Evolutionary conservation across 2,329 filamentous ascomycete species (phyloP).

Genomic region (Cadophora sp.): DNA sequence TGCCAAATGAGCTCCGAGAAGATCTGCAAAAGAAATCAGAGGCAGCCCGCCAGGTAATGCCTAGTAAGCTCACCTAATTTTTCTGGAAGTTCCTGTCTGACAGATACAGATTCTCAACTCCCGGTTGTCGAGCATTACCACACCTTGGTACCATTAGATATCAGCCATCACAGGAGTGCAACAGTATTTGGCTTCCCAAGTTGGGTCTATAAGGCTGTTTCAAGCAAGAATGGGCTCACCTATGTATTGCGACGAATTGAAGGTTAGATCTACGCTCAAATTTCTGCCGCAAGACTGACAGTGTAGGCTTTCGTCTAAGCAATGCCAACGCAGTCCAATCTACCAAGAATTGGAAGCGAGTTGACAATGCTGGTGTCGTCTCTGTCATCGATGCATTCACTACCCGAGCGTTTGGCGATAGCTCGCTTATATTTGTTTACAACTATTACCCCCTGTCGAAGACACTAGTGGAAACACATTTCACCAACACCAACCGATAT

Average conservation of each 20-base stretch:
- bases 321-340: slow-evolving; percentile 88
- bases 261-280: slow-evolving; percentile 52
- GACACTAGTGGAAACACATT: slow-evolving; percentile 85
- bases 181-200: slow-evolving; percentile 85
- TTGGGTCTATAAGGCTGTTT: slow-evolving; percentile 95
- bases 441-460: slow-evolving; percentile 93
- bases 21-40: slow-evolving; percentile 90
- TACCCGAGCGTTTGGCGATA: slow-evolving; percentile 89
- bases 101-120: slow-evolving; percentile 64
- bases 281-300: slow-evolving; percentile 17
- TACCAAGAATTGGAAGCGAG: slow-evolving; percentile 87
- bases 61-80: slow-evolving; percentile 59
- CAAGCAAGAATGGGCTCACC: slow-evolving; percentile 85
- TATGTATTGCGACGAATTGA: slow-evolving; percentile 89
- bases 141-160: slow-evolving; percentile 88
- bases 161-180: slow-evolving; percentile 77
- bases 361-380: slow-evolving; percentile 83
- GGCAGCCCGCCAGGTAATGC: slow-evolving; percentile 82
- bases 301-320: slow-evolving; percentile 77
- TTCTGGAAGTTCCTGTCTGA: slow-evolving; percentile 24
- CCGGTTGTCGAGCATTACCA: slow-evolving; percentile 89
- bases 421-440: slow-evolving; percentile 91
- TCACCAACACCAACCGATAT: slow-evolving; percentile 50
- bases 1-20: slow-evolving; percentile 85
- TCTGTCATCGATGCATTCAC: slow-evolving; percentile 93